phyloP scores from a whole-genome alignment of 2,329 filamentous ascomycete species.

The Neofusicoccum parvum region DNA sequence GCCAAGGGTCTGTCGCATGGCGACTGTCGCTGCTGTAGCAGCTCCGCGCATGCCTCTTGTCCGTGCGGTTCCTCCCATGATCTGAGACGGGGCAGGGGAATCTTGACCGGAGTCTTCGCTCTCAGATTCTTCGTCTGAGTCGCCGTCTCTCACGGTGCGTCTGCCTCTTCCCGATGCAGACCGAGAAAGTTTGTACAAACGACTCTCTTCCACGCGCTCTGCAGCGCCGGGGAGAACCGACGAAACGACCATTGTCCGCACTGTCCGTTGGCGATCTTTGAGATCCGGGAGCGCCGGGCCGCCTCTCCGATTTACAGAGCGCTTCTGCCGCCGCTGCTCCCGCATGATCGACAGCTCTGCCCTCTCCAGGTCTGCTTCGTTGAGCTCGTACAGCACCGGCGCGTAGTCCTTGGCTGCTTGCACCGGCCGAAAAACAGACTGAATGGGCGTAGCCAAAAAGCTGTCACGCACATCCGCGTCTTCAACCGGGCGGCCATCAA shows the following conservation, averaged over 20 bases:
- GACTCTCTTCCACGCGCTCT: constrained; percentile 76
- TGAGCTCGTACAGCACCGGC: constrained; percentile 92
- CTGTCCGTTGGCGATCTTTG: constrained; percentile 90
- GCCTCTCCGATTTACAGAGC: constrained; percentile 89
- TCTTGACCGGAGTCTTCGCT: constrained; percentile 86
- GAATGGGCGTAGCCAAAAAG: constrained; percentile 82
- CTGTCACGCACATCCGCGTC: constrained; percentile 85
- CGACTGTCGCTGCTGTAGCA: constrained; percentile 80
- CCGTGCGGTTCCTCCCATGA: constrained; percentile 74
- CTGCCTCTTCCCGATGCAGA: constrained; percentile 41
- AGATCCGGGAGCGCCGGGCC: constrained; percentile 94
- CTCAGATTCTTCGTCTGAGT: constrained; percentile 88
- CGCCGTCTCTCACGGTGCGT: constrained; percentile 64
- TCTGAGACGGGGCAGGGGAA: constrained; percentile 73
- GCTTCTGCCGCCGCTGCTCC: constrained; percentile 91
- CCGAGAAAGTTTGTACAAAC: constrained; percentile 71
- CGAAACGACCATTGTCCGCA: constrained; percentile 88
- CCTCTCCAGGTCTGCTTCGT: constrained; percentile 83
- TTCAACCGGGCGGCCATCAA: constrained; percentile 90
- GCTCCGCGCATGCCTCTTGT: constrained; percentile 89
- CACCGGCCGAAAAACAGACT: constrained; percentile 82
- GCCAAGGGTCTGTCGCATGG: constrained; percentile 73
- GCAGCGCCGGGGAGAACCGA: constrained; percentile 89
- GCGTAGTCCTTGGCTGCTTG: constrained; percentile 93
- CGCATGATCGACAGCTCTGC: constrained; percentile 91